Base-by-base conservation (phyloP, 2,329 filamentous ascomycete genomes). In the Cryphonectria radicalis region DNA sequence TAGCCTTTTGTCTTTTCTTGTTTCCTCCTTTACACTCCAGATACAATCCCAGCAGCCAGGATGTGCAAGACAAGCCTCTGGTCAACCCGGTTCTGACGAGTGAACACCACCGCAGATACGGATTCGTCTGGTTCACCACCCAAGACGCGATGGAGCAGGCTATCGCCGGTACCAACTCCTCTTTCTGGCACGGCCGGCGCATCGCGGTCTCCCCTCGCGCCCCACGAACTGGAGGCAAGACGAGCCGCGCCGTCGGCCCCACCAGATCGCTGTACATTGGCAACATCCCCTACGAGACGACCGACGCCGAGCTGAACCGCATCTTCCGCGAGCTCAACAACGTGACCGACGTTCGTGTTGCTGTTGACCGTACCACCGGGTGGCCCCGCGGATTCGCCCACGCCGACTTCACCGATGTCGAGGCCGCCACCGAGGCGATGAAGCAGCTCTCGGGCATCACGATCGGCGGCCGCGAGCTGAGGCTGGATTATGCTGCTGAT, bases 211-310 rank as follows among this genome's bases (percentile, higher is more conserved):
- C 74, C 35, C 73, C 71, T 50, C 76, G 79, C 59, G n/a, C 28
- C 32, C 57, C 68, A 59, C 68, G 53, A 19, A 0, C 32, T 28
- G 25, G 42, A 40, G 8, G 4, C 37, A 25, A 53, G n/a, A 1
- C 4, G 22, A 28, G 25, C 57, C 40, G 64, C 50, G 5, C 5
- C 5, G n/a, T 68, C 10, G 72, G 59, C 35, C 79, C 79, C 22
- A 77, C 77, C 19, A 42, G 43, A n/a, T 76, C 74, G 55, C 76
- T 97, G 46, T 97, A 92, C 84, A 88, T 97, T 76, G 93, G 94
- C 75, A 96, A 96, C 84, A 89, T 97, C 81, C 90, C 93, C 14
- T 96, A 92, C 78, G 92, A 97, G 82, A 92, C 95, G 84, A 92
- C 92, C 11, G 94, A 97, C 78, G 88, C 89, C 68, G 94, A 97